phyloP scores from a whole-genome alignment of 1,139 yeast genomes.

The Yamadazyma jaroonii region DNA sequence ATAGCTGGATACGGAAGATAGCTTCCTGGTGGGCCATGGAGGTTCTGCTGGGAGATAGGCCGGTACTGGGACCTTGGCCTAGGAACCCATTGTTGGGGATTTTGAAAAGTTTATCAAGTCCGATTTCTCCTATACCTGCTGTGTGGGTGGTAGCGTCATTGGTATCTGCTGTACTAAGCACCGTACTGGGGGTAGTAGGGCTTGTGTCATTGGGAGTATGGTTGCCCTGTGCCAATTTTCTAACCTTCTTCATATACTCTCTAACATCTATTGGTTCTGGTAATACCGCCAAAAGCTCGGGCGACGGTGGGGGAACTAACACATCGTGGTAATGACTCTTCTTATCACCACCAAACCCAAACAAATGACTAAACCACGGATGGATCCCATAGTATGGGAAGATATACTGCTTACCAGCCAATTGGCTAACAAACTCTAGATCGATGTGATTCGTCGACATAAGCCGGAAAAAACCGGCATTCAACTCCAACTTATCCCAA shows the following conservation, averaged over 20 bases:
- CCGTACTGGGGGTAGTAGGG: no score
- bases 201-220: no score
- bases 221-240: no score
- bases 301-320: slow-evolving; percentile 39
- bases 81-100: slow-evolving; percentile 60
- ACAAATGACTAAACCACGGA: slow-evolving; percentile 84
- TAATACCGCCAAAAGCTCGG: slow-evolving; percentile 29
- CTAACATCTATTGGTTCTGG: slow-evolving; percentile 1
- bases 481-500: not conserved
- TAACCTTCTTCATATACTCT: no score
- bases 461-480: slow-evolving; percentile 21
- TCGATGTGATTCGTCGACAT: slow-evolving; percentile 65
- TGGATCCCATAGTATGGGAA: slow-evolving; percentile 79
- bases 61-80: slow-evolving; percentile 30
- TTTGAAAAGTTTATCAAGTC: slow-evolving; percentile 75
- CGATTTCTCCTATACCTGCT: slow-evolving; percentile 65
- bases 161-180: no score
- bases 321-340: slow-evolving; percentile 55
- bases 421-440: slow-evolving; percentile 26
- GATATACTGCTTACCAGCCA: slow-evolving; percentile 23
- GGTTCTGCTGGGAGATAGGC: slow-evolving; percentile 49
- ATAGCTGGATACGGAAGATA: slow-evolving; percentile 51
- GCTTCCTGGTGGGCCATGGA: slow-evolving; percentile 60
- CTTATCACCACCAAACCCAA: slow-evolving; percentile 26
- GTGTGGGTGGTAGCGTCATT: no score